Evolutionary conservation across 179 eudicot species (phyloP), one percentile per base, ranked within the genome.

Genomic region (Monotropa hypopitys): DNA sequence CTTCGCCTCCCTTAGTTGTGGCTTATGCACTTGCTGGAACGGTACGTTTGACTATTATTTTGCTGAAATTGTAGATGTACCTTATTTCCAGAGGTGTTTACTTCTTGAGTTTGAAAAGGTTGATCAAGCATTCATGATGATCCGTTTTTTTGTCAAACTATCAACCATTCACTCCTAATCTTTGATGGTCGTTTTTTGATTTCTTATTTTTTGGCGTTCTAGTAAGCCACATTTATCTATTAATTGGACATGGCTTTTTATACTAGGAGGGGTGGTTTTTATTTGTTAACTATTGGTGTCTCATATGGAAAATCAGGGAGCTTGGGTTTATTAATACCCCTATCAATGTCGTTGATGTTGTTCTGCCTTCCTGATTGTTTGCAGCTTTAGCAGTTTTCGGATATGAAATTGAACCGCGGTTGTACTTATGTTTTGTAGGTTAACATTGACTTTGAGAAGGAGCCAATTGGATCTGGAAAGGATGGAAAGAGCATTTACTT

Each of bases 11-110:
- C 5, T 80, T 96, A 73, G 99, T 96, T 74, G 97, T 96, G 50
- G 99, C 99, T 69, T 96, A 96, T 86, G 99, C 99, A 54, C 91
- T 96, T 78, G 97, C 99, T 83, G 99, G 99, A 78, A 96, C 98
- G 78, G 99, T 96, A 91, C 72, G 88, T 77, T 5, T n/a, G 3
- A 20, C 33, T 20, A 70, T 16, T 57, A 43, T 30, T 68, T 70
- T 28, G 13, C 49, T 32, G 45, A 30, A 65, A 74, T 74, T 0
- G n/a, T 11, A 26, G 62, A 23, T 40, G 4, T 28, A 42, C n/a
- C 38, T 28, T 35, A 12, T 59, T 62, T 57, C 30, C 11, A 0
- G 42, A 13, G 23, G 12, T 6, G 21, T 72, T 49, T 26, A 71
- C 3, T 74, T 53, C 45, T 21, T 45, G 35, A 38, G 28, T 62